Evolutionary conservation across 352 stramenopile genomes (phyloP).

Genomic region (Pythium graminicola): DNA sequence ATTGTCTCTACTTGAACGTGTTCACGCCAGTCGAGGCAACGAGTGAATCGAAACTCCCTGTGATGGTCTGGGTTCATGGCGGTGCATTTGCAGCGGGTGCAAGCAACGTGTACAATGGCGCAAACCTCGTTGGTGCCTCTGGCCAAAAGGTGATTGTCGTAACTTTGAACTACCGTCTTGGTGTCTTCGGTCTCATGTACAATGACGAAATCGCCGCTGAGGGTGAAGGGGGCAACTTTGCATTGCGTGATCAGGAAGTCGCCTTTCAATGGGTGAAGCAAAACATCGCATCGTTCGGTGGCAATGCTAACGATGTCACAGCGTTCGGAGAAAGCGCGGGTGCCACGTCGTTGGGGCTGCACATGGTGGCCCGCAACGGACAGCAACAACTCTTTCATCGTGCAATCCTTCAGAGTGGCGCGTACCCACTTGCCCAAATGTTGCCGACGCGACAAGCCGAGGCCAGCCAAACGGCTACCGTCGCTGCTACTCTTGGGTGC

Average conservation of each 20-base stretch:
- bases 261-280: background rate
- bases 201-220: background rate
- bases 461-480: background rate
- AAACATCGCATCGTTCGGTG: background rate
- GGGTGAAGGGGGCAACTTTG: background rate
- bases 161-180: background rate
- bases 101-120: background rate
- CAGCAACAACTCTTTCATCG: background rate
- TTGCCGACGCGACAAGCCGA: background rate
- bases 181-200: background rate
- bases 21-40: background rate
- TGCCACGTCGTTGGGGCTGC: background rate
- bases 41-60: background rate
- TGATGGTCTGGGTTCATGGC: background rate
- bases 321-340: background rate
- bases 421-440: background rate
- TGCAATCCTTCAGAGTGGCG: background rate
- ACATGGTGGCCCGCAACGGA: background rate
- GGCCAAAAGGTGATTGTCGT: background rate
- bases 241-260: background rate
- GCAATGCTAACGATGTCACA: background rate
- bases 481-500: background rate
- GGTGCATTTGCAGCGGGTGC: background rate
- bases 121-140: background rate
- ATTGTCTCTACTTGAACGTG: background rate